Base-by-base conservation (phyloP, 129 eudicot genomes). In the Saussurea involucrata region DNA sequence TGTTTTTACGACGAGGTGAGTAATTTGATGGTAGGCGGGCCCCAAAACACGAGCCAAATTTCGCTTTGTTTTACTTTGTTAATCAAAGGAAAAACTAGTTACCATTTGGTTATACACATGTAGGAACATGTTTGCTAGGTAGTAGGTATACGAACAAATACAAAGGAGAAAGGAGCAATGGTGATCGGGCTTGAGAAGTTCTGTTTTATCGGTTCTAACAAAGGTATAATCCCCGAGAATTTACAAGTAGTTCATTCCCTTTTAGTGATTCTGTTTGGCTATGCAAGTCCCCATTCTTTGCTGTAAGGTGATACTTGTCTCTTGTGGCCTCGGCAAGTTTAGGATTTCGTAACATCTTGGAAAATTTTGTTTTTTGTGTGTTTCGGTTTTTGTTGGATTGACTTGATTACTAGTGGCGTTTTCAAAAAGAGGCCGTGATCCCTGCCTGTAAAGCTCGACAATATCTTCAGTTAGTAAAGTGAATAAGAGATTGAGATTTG, bases 271-370 rank as follows among this genome's bases (percentile, higher is more conserved):
- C 75, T 53, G 65, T 84, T 55, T 85, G 88, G 83, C 93, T 89
- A 25, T 85, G 88, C 69, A 89, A 74, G 65, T 92, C 79, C 17
- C 84, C 90, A 63, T 82, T 63, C 67, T 85, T 77, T 20, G 92
- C 86, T 24, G 95, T 89, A 33, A 92, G 73, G 76, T 92, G 97
- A 73, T 92, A 92, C 70, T 92, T 95, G 37, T 92, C 95, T 80
- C 97, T 85, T 66, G 72, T 69, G n/a, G 17, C 33, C 34, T 60
- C 68, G 3, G 28, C 53, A 53, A 69, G 1, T 20, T 42, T 80
- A 78, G 82, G 64, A 11, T 69, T 78, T 37, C 76, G 34, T 25
- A 40, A n/a, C 81, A 74, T 75, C 78, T 72, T 58, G 8, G 73
- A 65, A 49, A 69, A 71, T 31, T 67, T 80, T 61, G 66, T 65